phyloP scores from a whole-genome alignment of 495 filamentous ascomycete species.

The Trichoderma parareesei region DNA sequence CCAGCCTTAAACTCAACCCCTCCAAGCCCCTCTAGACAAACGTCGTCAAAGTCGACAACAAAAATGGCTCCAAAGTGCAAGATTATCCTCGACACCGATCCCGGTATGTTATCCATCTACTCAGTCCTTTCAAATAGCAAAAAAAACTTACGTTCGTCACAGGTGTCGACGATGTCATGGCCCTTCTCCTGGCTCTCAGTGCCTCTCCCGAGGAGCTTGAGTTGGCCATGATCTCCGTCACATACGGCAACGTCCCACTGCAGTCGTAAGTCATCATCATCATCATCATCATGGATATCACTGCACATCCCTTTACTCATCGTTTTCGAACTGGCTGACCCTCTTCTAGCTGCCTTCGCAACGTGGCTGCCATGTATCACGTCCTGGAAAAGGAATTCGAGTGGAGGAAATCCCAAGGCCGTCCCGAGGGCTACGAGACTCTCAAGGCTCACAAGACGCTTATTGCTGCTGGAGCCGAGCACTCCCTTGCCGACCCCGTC shows the following conservation, averaged over 20 bases:
- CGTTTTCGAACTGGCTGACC: background rate
- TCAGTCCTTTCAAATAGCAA: background rate
- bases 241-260: conserved; percentile 86
- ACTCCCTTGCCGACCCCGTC: conserved; percentile 74
- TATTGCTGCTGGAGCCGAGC: conserved; percentile 77
- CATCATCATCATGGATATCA: background rate
- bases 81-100: conserved; percentile 93
- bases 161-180: conserved; percentile 91
- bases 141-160: conserved; percentile 13
- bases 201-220: conserved; percentile 80
- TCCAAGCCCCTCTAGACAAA: background rate
- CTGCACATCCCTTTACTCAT: conserved; percentile 13
- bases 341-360: conserved; percentile 64
- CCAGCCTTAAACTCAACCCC: background rate
- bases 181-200: conserved; percentile 72
- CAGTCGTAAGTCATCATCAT: conserved; percentile 45
- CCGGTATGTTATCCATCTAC: conserved; percentile 36
- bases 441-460: conserved; percentile 65
- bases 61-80: conserved; percentile 53
- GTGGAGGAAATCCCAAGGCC: conserved; percentile 66
- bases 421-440: conserved; percentile 57
- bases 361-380: conserved; percentile 87
- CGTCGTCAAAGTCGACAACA: background rate
- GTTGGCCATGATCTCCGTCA: conserved; percentile 79
- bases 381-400: conserved; percentile 80